Conservation (phyloP, 2,329 filamentous ascomycete genomes). For the Hortaea sp. region DNA sequence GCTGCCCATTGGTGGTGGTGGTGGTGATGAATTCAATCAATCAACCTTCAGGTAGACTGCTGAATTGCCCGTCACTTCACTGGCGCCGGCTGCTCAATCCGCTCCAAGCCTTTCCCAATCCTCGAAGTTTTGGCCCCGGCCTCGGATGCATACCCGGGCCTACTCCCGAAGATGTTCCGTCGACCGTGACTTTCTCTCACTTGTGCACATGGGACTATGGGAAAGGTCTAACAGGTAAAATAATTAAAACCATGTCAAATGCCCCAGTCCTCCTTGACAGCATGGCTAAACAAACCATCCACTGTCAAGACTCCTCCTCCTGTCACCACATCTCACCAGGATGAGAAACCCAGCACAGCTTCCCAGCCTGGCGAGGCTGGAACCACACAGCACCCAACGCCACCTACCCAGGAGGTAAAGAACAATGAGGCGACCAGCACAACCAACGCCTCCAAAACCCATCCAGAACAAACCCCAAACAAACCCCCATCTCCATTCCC, state of each 20-base stretch:
- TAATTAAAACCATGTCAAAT: conserved; percentile 13
- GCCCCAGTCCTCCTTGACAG: conserved; percentile 37
- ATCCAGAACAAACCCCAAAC: not conserved
- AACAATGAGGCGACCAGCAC: not conserved
- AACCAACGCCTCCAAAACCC: not conserved
- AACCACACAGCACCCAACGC: not conserved
- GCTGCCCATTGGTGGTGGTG: conserved; percentile 44
- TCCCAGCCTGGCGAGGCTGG: not conserved
- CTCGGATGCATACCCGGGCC: no score
- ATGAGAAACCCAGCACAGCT: not conserved
- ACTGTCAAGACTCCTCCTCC: conserved; percentile 15
- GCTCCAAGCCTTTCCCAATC: no score
- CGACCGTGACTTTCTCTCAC: no score
- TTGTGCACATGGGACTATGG: no score
- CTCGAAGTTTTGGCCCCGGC: no score
- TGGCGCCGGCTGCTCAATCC: no score
- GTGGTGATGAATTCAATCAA: no score
- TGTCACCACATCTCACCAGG: not conserved
- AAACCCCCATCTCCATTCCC: conserved; percentile 2
- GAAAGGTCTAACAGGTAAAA: no score
- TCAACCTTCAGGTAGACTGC: no score
- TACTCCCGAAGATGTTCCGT: no score
- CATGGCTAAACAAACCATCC: conserved; percentile 36
- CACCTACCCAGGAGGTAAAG: not conserved
- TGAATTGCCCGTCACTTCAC: no score